A percentile compares a stretch with the other conserved stretches of the same genome.
phyloP scores from a whole-genome alignment of 2,329 filamentous ascomycete genomes.

The Chrysoporthe puriensis region DNA sequence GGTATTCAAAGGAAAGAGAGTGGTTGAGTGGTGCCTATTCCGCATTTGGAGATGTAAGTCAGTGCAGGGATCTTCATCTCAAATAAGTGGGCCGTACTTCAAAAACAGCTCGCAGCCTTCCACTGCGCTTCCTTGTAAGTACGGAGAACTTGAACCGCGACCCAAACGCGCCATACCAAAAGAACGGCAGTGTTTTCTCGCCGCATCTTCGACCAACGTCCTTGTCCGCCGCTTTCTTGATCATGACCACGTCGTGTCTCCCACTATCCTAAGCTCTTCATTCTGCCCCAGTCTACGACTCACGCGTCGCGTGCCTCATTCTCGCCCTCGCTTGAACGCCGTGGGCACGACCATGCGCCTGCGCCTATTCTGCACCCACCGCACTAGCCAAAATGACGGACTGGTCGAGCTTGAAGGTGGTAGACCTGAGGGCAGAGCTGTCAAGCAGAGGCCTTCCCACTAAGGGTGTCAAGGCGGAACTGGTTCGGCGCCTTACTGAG shows the following conservation, averaged over 20 bases:
- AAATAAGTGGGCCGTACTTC: constrained; percentile 4
- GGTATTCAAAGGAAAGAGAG: constrained; percentile 10
- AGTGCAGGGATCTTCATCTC: constrained; percentile 5
- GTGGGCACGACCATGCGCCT: constrained; percentile 21
- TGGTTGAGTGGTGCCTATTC: neutral
- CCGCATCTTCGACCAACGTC: neutral
- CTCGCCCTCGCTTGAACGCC: neutral
- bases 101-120: constrained; percentile 9
- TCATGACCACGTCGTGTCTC: neutral
- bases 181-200: constrained; percentile 23
- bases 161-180: constrained; percentile 24
- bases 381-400: constrained; percentile 48
- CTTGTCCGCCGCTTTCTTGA: constrained; percentile 6
- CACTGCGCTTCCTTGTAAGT: constrained; percentile 20
- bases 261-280: neutral
- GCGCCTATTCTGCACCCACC: constrained; percentile 6
- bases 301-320: neutral
- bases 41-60: constrained; percentile 16
- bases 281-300: neutral
- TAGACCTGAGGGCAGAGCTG: constrained; percentile 75
- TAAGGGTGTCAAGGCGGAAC: constrained; percentile 71
- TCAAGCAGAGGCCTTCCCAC: constrained; percentile 71
- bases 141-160: constrained; percentile 24
- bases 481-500: constrained; percentile 65
- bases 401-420: constrained; percentile 68